Conservation (phyloP, 1,139 yeast genomes). For the Magnusiomyces ingens region DNA sequence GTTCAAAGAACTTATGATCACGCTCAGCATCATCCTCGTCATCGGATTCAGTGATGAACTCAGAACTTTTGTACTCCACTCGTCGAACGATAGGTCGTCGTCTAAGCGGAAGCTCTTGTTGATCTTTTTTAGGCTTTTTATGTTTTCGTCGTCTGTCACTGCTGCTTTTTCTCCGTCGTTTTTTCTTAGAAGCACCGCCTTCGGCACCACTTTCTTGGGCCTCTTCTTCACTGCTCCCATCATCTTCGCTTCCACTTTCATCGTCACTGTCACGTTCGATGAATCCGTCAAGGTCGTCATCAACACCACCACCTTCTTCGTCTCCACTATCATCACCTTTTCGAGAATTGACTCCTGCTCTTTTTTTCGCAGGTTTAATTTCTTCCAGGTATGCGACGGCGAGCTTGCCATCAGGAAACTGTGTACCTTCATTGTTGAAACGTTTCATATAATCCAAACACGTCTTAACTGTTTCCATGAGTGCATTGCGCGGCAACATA, state of each 20-base stretch:
- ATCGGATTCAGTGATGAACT: constrained; percentile 55
- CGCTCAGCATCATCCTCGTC: constrained; percentile 60
- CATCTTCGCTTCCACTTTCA: constrained; percentile 16
- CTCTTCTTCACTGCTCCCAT: constrained; percentile 9
- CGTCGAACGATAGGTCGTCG: constrained; percentile 9
- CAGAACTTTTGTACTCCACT: constrained; percentile 27
- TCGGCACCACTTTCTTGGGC: constrained; percentile 14
- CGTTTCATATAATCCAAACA: constrained; percentile 25
- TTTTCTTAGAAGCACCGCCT: constrained; percentile 9
- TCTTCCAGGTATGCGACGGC: constrained; percentile 31
- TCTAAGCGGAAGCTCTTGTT: constrained; percentile 9
- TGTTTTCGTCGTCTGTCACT: neutral
- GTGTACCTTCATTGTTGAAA: constrained; percentile 31
- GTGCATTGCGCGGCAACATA: constrained; percentile 17
- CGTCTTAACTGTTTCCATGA: no score
- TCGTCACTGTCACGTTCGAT: constrained; percentile 22
- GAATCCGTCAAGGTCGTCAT: constrained; percentile 15
- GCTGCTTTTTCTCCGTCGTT: constrained; percentile 2
- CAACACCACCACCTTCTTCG: constrained; percentile 13
- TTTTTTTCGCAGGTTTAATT: constrained; percentile 18
- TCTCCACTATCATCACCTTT: constrained; percentile 19
- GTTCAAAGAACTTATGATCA: constrained; percentile 48
- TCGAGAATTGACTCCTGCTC: constrained; percentile 8
- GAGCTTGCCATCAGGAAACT: constrained; percentile 41
- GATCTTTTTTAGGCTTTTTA: constrained; percentile 5